These are phyloP conservation scores for Mortierella sp. DNA, from an alignment of 371 early-diverging fungal species.

Conservation along the genomic window DNA sequence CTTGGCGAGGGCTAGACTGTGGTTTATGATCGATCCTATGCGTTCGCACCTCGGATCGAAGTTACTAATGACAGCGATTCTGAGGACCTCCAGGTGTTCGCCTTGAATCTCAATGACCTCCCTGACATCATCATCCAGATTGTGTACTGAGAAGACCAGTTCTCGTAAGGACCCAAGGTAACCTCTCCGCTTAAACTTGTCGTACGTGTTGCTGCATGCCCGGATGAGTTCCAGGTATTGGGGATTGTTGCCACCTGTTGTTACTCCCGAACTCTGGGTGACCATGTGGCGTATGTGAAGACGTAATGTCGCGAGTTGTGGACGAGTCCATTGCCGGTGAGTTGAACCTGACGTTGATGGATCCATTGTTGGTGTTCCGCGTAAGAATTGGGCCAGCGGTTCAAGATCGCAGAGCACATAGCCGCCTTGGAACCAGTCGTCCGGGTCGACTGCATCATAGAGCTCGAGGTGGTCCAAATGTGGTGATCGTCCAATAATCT, in stretches of 20 bases:
- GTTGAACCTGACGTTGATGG: constrained; percentile 2
- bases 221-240: constrained; percentile 1
- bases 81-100: constrained; percentile 6
- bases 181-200: not conserved
- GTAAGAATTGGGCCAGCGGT: not conserved
- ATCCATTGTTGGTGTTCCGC: not conserved
- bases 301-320: not conserved
- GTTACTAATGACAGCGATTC: not conserved
- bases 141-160: not conserved
- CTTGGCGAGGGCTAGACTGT: not conserved
- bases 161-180: constrained; percentile 4
- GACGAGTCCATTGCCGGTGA: constrained; percentile 1
- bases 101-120: constrained; percentile 10
- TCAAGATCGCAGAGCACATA: not conserved
- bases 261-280: not conserved
- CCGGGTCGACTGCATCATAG: not conserved
- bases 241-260: not conserved
- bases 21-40: not conserved
- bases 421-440: too few relatives aligned
- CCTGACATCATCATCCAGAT: constrained; percentile 4
- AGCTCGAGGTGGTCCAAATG: too few relatives aligned
- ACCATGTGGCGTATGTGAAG: not conserved
- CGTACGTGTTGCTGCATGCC: not conserved
- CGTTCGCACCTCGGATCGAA: not conserved
- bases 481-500: too few relatives aligned